Evolutionary conservation across 2,329 filamentous ascomycete species (phyloP).

Genomic region (Sporothrix mexicana): DNA sequence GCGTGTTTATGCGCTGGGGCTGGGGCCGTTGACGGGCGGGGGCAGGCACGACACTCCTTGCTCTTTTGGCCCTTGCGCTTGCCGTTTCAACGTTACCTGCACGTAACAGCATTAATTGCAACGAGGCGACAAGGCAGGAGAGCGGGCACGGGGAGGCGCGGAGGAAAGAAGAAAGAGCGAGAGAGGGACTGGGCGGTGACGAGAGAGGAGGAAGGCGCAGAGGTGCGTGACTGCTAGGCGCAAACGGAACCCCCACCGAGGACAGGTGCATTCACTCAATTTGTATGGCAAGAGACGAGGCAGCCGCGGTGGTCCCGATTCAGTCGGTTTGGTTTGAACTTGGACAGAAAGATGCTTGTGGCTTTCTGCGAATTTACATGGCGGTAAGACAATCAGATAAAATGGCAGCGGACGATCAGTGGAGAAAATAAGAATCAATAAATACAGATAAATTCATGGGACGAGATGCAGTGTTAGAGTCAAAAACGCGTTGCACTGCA

Average conservation of each 20-base stretch:
- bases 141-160: background rate
- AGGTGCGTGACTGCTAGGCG: background rate
- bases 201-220: conserved; percentile 4
- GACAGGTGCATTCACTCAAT: background rate
- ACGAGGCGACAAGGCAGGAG: background rate
- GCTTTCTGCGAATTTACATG: background rate
- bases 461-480: background rate
- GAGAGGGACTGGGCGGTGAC: background rate
- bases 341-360: background rate
- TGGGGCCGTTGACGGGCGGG: background rate
- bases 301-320: background rate
- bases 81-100: conserved; percentile 24
- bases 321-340: background rate
- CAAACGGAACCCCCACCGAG: conserved; percentile 6
- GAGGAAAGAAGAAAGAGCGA: background rate
- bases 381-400: conserved; percentile 7
- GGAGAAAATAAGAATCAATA: background rate
- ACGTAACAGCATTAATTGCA: background rate
- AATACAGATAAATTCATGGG: conserved; percentile 1
- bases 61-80: background rate
- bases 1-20: conserved; percentile 22
- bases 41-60: conserved; percentile 15
- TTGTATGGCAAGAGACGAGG: background rate
- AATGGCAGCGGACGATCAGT: background rate
- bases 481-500: background rate